Conservation (phyloP, 1,284 basidiomycete genomes). For the Singerocomus rubriflavus region DNA sequence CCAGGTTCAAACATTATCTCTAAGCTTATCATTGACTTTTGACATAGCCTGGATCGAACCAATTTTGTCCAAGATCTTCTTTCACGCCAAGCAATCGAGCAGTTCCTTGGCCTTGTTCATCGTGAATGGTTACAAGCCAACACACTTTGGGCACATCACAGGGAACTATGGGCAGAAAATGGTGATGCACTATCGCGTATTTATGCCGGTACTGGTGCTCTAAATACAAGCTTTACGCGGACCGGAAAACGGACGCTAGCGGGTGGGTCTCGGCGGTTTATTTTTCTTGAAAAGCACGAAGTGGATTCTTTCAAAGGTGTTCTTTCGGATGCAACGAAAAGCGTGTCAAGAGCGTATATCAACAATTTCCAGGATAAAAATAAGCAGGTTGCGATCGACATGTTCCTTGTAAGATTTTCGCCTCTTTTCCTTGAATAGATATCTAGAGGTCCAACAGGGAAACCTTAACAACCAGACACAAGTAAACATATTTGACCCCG, state of each 20-base stretch:
- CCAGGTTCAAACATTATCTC: neutral
- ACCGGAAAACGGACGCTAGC: conserved; percentile 92
- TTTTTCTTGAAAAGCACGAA: neutral
- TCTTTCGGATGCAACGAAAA: conserved; percentile 95
- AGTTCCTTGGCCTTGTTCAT: conserved; percentile 67
- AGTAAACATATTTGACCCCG: conserved; percentile 92
- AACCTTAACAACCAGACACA: conserved; percentile 86
- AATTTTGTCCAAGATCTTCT: conserved; percentile 96
- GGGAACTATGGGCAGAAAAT: conserved; percentile 96
- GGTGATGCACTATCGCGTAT: conserved; percentile 88
- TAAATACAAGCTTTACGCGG: conserved; percentile 95
- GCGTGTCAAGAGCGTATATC: conserved; percentile 92
- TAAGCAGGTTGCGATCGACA: conserved; percentile 94
- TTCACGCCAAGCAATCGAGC: conserved; percentile 73
- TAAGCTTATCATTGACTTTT: conserved; percentile 4
- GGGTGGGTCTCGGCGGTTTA: conserved; percentile 39
- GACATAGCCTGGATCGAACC: conserved; percentile 85
- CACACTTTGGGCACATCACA: conserved; percentile 82
- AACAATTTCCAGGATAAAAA: conserved; percentile 97
- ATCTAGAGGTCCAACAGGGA: conserved; percentile 51
- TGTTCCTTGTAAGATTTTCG: conserved; percentile 70
- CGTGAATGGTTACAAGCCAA: conserved; percentile 71
- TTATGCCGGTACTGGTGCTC: conserved; percentile 94
- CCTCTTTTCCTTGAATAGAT: neutral
- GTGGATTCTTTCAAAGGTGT: conserved; percentile 50